These are phyloP conservation scores for Hemileccinum rubropunctum DNA, from an alignment of 768 basidiomycete genomes.

Conservation along the genomic window DNA sequence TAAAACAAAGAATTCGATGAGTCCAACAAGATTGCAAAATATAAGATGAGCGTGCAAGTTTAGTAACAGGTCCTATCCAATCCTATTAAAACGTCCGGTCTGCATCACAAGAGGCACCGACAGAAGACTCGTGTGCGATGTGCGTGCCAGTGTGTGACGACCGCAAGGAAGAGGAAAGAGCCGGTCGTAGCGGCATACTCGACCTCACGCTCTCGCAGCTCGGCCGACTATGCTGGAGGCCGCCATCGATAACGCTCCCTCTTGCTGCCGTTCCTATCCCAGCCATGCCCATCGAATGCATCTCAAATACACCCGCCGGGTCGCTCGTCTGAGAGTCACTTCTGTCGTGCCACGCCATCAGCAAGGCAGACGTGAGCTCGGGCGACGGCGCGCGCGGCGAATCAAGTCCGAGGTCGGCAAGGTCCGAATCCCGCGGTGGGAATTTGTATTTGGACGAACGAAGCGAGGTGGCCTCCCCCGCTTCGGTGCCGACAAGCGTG, in stretches of 20 bases:
- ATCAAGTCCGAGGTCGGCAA: neutral
- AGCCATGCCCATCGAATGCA: slow-evolving; percentile 36
- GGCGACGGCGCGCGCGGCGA: slow-evolving; percentile 29
- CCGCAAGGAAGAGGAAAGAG: neutral
- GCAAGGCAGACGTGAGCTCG: slow-evolving; percentile 27
- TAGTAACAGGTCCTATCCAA: neutral
- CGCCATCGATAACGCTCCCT: slow-evolving; percentile 26
- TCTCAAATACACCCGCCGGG: slow-evolving; percentile 19
- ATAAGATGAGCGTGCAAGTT: neutral
- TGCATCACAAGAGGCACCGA: neutral
- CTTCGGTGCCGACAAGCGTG: slow-evolving; percentile 29
- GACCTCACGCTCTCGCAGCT: slow-evolving; percentile 15
- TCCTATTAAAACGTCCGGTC: slow-evolving; percentile 9
- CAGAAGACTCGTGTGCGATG: neutral
- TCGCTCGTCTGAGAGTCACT: slow-evolving; percentile 14
- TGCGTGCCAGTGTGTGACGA: slow-evolving; percentile 9
- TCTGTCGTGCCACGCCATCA: slow-evolving; percentile 30
- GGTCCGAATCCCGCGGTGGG: slow-evolving; percentile 1
- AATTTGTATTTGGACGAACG: slow-evolving; percentile 10
- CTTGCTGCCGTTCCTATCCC: slow-evolving; percentile 45
- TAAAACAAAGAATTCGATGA: too few species aligned
- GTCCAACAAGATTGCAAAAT: too few species aligned
- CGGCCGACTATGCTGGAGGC: slow-evolving; percentile 7
- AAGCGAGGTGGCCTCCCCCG: slow-evolving; percentile 9
- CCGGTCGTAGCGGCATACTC: neutral